These are phyloP conservation scores for Diplogelasinospora grovesii DNA, from an alignment of 495 filamentous ascomycete genomes.

Conservation along the genomic window DNA sequence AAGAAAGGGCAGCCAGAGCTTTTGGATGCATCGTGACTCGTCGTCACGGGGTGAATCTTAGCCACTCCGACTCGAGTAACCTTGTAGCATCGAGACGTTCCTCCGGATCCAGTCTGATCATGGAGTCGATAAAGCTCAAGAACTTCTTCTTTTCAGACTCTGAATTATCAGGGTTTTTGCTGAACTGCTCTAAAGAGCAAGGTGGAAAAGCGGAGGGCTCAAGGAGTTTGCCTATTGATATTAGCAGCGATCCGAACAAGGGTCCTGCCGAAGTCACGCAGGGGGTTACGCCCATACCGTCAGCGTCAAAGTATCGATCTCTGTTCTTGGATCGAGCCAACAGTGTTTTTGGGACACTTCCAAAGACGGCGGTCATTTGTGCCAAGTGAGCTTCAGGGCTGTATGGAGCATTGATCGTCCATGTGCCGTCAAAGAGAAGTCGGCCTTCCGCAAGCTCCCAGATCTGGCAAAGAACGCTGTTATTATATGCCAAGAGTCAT, in stretches of 20 bases:
- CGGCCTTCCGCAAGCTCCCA: conserved; percentile 4
- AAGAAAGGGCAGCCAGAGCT: no score
- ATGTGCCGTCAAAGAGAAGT: conserved; percentile 4
- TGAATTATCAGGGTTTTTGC: background rate
- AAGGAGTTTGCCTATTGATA: conserved; percentile 3
- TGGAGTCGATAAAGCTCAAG: background rate
- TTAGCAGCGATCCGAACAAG: no score
- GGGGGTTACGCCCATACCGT: background rate
- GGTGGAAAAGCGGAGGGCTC: conserved; percentile 3
- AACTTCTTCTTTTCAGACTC: conserved; percentile 2
- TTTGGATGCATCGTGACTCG: no score
- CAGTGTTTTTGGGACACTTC: conserved; percentile 1
- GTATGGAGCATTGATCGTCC: conserved; percentile 3
- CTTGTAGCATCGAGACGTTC: background rate
- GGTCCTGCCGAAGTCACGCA: no score
- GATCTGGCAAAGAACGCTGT: no score
- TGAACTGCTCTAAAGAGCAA: conserved; percentile 2
- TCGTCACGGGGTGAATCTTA: no score
- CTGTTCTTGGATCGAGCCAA: conserved; percentile 3
- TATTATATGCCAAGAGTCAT: no score
- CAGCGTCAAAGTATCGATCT: conserved; percentile 4
- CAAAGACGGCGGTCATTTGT: conserved; percentile 4
- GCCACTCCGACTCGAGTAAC: conserved; percentile 4
- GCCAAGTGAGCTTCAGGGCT: conserved; percentile 5
- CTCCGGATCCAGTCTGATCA: conserved; percentile 6